A percentile compares a stretch with the other conserved stretches of the same genome.
Evolutionary conservation across 2,329 filamentous ascomycete species (phyloP).

Genomic region (Rhytidhysteron rufulum): DNA sequence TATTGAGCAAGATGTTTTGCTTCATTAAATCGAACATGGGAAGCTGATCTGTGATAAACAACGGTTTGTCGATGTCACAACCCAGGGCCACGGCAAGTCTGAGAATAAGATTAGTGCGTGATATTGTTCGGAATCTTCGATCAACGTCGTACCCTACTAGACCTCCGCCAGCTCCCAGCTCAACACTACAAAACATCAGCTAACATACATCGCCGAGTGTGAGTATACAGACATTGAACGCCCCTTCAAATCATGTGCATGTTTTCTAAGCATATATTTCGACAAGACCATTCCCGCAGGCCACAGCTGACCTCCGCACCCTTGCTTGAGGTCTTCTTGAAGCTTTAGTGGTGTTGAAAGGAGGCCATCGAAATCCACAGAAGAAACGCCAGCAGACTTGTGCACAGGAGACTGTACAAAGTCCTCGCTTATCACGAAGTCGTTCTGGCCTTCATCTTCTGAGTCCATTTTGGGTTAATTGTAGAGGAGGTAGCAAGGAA

Average conservation of each 20-base stretch:
- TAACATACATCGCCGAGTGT: background rate
- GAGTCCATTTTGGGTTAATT: slow-evolving; percentile 1
- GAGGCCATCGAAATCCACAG: slow-evolving; percentile 67
- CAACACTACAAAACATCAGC: slow-evolving; percentile 57
- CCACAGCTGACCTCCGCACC: slow-evolving; percentile 93
- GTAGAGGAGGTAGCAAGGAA: no score
- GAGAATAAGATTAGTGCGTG: background rate
- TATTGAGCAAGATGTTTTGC: slow-evolving; percentile 81
- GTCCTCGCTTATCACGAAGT: slow-evolving; percentile 49
- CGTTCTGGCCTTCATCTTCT: slow-evolving; percentile 1
- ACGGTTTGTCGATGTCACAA: slow-evolving; percentile 51
- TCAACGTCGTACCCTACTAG: slow-evolving; percentile 59
- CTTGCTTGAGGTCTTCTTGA: slow-evolving; percentile 79
- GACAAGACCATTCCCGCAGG: slow-evolving; percentile 86
- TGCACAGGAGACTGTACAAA: slow-evolving; percentile 52
- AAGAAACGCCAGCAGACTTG: slow-evolving; percentile 50
- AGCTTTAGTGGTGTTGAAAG: slow-evolving; percentile 67
- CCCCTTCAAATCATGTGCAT: slow-evolving; percentile 57
- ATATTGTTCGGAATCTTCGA: background rate
- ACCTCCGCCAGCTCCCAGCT: slow-evolving; percentile 88
- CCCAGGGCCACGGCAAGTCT: slow-evolving; percentile 57
- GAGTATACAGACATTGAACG: slow-evolving; percentile 66
- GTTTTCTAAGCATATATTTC: slow-evolving; percentile 78
- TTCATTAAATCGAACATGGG: slow-evolving; percentile 84
- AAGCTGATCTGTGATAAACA: slow-evolving; percentile 82